Evolutionary conservation across 352 stramenopile genomes (phyloP).

Genomic region (Pythium graminicola): DNA sequence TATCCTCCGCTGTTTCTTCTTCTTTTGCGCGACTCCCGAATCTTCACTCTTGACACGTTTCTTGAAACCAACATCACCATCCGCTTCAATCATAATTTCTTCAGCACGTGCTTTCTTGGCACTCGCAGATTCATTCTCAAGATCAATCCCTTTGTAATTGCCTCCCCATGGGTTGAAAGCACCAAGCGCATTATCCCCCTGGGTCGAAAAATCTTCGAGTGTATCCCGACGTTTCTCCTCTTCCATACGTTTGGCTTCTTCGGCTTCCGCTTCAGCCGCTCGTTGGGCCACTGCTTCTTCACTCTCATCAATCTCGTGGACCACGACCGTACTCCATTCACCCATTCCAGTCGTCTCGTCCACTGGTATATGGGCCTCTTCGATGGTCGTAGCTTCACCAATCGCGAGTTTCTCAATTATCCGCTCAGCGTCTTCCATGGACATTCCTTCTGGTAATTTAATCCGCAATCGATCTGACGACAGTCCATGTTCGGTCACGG

Average conservation of each 20-base stretch:
- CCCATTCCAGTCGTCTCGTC: slow-evolving; percentile 74
- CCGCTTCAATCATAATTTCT: slow-evolving; percentile 42
- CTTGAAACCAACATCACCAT: slow-evolving; percentile 65
- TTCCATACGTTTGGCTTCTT: slow-evolving; percentile 30
- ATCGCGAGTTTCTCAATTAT: slow-evolving; percentile 46
- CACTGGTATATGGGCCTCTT: slow-evolving; percentile 22
- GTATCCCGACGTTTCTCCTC: slow-evolving; percentile 51
- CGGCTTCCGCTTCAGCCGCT: slow-evolving; percentile 36
- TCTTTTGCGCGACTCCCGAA: slow-evolving; percentile 18
- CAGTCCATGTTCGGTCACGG: slow-evolving; percentile 46
- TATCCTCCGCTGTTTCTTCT: slow-evolving; percentile 68
- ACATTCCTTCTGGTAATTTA: slow-evolving; percentile 49
- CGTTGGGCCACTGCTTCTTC: slow-evolving; percentile 51
- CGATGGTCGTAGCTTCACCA: slow-evolving; percentile 32
- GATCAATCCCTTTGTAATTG: slow-evolving; percentile 74
- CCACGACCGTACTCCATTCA: slow-evolving; percentile 71
- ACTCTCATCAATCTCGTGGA: slow-evolving; percentile 70
- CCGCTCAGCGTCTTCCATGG: slow-evolving; percentile 53
- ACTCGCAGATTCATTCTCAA: slow-evolving; percentile 32
- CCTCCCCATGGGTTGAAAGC: slow-evolving; percentile 81
- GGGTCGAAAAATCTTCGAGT: slow-evolving; percentile 54
- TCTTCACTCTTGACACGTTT: slow-evolving; percentile 33
- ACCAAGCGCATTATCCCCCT: slow-evolving; percentile 68
- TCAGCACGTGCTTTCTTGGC: slow-evolving; percentile 37
- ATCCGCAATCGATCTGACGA: slow-evolving; percentile 60